These are phyloP conservation scores for Moringa oleifera DNA, from an alignment of 345 rosid genomes.

Conservation along the genomic window DNA sequence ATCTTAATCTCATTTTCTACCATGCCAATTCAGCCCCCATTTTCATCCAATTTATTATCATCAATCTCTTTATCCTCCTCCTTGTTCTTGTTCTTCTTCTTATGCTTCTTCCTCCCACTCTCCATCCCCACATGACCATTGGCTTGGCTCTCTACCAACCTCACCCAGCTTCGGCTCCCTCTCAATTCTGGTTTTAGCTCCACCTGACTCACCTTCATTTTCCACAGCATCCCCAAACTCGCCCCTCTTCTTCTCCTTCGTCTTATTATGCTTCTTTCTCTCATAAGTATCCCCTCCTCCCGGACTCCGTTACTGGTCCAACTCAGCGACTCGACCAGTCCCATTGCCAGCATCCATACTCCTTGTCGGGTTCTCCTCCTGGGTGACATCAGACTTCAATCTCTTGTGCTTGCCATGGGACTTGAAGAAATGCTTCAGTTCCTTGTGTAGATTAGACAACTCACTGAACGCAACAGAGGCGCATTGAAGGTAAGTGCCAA, in stretches of 20 bases:
- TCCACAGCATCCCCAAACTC: too few relatives aligned
- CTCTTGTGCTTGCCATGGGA: slow-evolving; percentile 14
- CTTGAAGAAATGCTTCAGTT: slow-evolving; percentile 11
- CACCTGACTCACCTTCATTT: too few relatives aligned
- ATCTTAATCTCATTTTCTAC: not conserved
- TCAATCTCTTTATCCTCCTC: slow-evolving; percentile 8
- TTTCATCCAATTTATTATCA: not conserved
- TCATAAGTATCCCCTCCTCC: too few relatives aligned
- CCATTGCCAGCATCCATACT: slow-evolving; percentile 9
- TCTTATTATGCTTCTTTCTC: too few relatives aligned
- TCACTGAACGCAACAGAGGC: slow-evolving; percentile 34
- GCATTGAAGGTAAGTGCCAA: slow-evolving; percentile 41
- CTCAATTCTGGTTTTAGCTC: too few relatives aligned
- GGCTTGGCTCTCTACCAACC: not conserved
- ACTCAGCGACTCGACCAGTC: slow-evolving; percentile 2
- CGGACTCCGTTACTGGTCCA: slow-evolving; percentile 1
- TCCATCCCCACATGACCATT: slow-evolving; percentile 4
- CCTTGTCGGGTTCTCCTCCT: slow-evolving; percentile 6
- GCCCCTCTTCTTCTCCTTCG: too few relatives aligned
- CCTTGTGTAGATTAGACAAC: slow-evolving; percentile 28
- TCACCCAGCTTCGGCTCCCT: too few relatives aligned
- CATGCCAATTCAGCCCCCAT: slow-evolving; percentile 5
- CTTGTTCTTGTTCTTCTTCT: slow-evolving; percentile 5
- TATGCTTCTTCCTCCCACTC: slow-evolving; percentile 3
- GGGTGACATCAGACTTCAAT: not conserved